Base-by-base conservation (phyloP, 306 rosid species). In the Rosa lucieae region DNA sequence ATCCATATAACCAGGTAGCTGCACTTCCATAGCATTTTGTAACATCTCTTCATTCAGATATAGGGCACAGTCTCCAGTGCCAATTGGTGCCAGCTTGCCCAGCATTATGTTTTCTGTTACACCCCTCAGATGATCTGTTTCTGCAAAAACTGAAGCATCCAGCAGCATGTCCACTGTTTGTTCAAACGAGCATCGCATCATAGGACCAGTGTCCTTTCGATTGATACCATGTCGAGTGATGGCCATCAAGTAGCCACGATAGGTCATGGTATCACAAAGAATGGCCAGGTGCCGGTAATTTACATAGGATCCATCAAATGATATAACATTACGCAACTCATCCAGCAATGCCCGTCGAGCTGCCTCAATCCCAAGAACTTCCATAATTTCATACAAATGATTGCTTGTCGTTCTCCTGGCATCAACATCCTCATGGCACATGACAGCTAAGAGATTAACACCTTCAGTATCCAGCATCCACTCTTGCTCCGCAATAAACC, bases 181-280 rank as follows among this genome's bases (percentile, higher is more conserved):
- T 82, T 96, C 99, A 86, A 96, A 93, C n/a, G 99, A 96, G 87
- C 99, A 96, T 73, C 99, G 86, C 99, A 96, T 96, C 98, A 96
- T 91, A 32, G 99, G 99, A 20, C 99, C 99, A 18, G 98, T 96
- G 82, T 96, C 99, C 80, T 93, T 96, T 61, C 99, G 47, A 75
- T 96, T 96, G 78, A 96, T 96, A 40, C 99, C 98, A 81, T 96
- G 99, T 53, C 99, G 98, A 9, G 99, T 96, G 61, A 96, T 96
- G 79, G 99, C 94, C 98, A 96, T 96, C 86, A 96, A 88, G 87
- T 93, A 96, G 73, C 98, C 98, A 67, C 98, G 89, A 83, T 95
- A 95, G 13, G 99, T 95, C 99, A 95, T 95, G 42, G 99, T 91
- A 77, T 95, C 99, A 81, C 99, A 95, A 39, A 93, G 99, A 80